phyloP scores from a whole-genome alignment of 2,329 filamentous ascomycete genomes.

The Cladosporium sp. region DNA sequence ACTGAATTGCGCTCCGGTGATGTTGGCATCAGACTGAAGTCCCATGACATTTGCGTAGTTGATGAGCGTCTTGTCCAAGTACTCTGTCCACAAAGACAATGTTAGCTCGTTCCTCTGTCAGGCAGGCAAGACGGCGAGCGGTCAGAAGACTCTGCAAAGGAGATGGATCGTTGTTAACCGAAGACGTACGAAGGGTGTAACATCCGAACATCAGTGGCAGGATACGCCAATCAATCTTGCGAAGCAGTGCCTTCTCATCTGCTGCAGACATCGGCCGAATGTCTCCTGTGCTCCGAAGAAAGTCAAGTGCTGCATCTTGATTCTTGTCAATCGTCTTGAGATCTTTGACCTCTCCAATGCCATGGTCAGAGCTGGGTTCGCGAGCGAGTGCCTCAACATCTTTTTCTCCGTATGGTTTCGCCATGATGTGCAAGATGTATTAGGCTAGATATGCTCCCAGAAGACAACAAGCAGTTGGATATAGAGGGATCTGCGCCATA shows the following conservation, averaged over 20 bases:
- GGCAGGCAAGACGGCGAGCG: neutral
- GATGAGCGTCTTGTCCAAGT: constrained; percentile 38
- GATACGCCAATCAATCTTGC: constrained; percentile 57
- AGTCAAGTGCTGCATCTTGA: constrained; percentile 30
- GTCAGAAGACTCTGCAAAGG: constrained; percentile 7
- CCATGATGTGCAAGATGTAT: neutral
- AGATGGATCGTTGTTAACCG: neutral
- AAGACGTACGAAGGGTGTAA: constrained; percentile 57
- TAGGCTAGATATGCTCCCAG: neutral
- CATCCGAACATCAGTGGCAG: constrained; percentile 59
- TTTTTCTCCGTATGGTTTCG: constrained; percentile 16
- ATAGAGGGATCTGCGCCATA: neutral
- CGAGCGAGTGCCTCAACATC: constrained; percentile 16
- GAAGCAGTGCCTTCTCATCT: constrained; percentile 34
- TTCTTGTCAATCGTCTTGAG: constrained; percentile 21
- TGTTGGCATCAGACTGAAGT: constrained; percentile 50
- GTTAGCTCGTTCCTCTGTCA: neutral
- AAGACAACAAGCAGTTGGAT: neutral
- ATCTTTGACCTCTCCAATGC: constrained; percentile 25
- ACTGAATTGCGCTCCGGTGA: constrained; percentile 59
- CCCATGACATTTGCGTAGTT: constrained; percentile 67
- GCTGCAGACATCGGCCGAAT: constrained; percentile 22
- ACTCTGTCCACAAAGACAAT: constrained; percentile 20
- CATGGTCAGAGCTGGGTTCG: constrained; percentile 12
- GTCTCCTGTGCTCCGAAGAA: constrained; percentile 26